A percentile compares a stretch with the other conserved stretches of the same genome.
Conservation (phyloP, 129 eudicot genomes). For the Silybum marianum region DNA sequence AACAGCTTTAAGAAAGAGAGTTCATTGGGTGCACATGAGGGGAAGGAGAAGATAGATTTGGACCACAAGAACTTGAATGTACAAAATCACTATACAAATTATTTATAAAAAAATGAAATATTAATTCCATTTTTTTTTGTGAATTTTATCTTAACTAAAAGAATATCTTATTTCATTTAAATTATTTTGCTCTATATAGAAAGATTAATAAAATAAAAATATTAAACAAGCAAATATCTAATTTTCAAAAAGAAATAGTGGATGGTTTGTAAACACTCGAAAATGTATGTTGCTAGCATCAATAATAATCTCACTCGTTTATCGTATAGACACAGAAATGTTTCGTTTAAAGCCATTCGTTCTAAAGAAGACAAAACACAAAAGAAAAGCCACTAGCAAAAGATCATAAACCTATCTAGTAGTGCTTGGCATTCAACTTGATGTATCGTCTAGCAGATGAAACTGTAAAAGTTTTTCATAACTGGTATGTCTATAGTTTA, state of each 20-base stretch:
- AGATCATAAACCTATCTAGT: not conserved
- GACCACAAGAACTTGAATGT: slow-evolving; percentile 30
- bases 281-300: no score
- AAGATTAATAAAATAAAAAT: no score
- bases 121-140: no score
- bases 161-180: not conserved
- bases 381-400: not conserved
- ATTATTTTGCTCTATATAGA: no score
- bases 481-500: not conserved
- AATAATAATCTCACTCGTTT: no score
- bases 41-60: slow-evolving; percentile 25
- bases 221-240: no score
- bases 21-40: slow-evolving; percentile 47
- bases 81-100: slow-evolving; percentile 22
- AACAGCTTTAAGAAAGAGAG: slow-evolving; percentile 40
- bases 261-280: not conserved
- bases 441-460: not conserved
- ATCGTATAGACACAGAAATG: no score
- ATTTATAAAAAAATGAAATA: not conserved
- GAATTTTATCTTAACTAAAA: not conserved
- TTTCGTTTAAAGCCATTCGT: not conserved
- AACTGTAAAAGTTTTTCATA: not conserved
- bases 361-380: not conserved
- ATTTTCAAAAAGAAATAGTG: not conserved
- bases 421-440: not conserved